Conservation (phyloP, 1,284 basidiomycete genomes). For the Ustilago trichophora region DNA sequence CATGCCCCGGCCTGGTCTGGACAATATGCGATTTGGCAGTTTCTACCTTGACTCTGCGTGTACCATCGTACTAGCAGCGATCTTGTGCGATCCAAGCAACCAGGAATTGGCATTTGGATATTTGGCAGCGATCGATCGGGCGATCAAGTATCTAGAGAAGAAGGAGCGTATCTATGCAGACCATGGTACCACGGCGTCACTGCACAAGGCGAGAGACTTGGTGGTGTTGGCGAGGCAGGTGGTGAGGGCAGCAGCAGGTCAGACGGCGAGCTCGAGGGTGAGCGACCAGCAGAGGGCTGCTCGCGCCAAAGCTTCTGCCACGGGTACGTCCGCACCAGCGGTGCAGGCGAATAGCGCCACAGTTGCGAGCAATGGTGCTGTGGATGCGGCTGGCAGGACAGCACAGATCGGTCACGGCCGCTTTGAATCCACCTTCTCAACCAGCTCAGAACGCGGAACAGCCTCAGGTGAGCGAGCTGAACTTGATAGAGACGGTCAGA, state of each 20-base stretch:
- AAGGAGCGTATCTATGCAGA: constrained; percentile 43
- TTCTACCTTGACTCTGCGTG: constrained; percentile 48
- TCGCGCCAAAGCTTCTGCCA: constrained; percentile 1
- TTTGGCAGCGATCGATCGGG: constrained; percentile 36
- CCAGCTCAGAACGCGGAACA: constrained; percentile 35
- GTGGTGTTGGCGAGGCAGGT: constrained; percentile 41
- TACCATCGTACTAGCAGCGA: constrained; percentile 37
- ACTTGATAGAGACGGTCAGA: neutral
- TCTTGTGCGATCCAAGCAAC: constrained; percentile 43
- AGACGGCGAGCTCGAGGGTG: constrained; percentile 22
- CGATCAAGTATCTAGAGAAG: constrained; percentile 45
- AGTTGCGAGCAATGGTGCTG: neutral
- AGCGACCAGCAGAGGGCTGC: constrained; percentile 18
- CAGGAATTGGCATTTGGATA: constrained; percentile 42
- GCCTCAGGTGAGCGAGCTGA: constrained; percentile 8
- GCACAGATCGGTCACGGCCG: constrained; percentile 7
- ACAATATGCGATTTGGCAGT: constrained; percentile 45
- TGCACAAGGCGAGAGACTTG: constrained; percentile 44
- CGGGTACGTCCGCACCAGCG: neutral
- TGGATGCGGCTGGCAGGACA: neutral
- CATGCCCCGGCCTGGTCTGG: constrained; percentile 34
- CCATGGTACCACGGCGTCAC: constrained; percentile 37
- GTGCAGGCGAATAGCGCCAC: constrained; percentile 1
- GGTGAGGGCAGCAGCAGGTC: constrained; percentile 31
- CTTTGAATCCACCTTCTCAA: constrained; percentile 28